These are phyloP conservation scores for Westerdykella aurantiaca DNA, from an alignment of 2,329 filamentous ascomycete species.

Conservation along the genomic window DNA sequence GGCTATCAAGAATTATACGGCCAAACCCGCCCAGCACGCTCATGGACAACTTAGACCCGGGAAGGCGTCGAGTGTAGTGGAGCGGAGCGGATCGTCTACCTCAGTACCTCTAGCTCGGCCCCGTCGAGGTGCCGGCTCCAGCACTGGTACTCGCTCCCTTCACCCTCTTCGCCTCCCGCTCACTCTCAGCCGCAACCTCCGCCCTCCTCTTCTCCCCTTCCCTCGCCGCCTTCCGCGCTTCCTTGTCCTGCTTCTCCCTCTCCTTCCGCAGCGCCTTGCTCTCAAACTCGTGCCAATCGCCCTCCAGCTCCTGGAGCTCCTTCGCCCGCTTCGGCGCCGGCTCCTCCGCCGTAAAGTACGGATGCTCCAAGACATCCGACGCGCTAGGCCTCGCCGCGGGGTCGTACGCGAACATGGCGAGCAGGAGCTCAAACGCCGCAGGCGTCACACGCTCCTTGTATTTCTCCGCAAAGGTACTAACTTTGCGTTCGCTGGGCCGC, in stretches of 20 bases:
- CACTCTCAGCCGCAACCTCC: slow-evolving; percentile 24
- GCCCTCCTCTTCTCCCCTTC: slow-evolving; percentile 33
- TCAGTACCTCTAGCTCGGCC: not conserved
- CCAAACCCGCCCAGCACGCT: no score
- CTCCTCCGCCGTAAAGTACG: slow-evolving; percentile 81
- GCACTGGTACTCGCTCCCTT: slow-evolving; percentile 17
- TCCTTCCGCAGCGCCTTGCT: slow-evolving; percentile 91
- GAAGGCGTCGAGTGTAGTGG: no score
- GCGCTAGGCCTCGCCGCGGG: slow-evolving; percentile 77
- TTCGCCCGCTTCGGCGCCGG: slow-evolving; percentile 70
- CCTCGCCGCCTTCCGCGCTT: slow-evolving; percentile 41
- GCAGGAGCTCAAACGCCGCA: slow-evolving; percentile 75
- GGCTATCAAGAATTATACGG: no score
- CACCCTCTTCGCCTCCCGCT: slow-evolving; percentile 30
- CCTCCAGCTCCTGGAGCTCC: slow-evolving; percentile 76
- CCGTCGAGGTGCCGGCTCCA: not conserved
- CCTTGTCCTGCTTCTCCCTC: slow-evolving; percentile 64
- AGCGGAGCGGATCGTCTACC: no score
- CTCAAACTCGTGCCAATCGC: slow-evolving; percentile 98
- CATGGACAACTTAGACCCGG: no score
- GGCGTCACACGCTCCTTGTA: slow-evolving; percentile 73
- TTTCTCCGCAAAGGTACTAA: slow-evolving; percentile 72
- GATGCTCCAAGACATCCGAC: slow-evolving; percentile 74
- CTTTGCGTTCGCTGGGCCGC: slow-evolving; percentile 66
- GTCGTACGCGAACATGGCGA: slow-evolving; percentile 84